Evolutionary conservation across 768 basidiomycete species (phyloP), one percentile per base, ranked within the genome.

Genomic region (Coprinellus micaceus): DNA sequence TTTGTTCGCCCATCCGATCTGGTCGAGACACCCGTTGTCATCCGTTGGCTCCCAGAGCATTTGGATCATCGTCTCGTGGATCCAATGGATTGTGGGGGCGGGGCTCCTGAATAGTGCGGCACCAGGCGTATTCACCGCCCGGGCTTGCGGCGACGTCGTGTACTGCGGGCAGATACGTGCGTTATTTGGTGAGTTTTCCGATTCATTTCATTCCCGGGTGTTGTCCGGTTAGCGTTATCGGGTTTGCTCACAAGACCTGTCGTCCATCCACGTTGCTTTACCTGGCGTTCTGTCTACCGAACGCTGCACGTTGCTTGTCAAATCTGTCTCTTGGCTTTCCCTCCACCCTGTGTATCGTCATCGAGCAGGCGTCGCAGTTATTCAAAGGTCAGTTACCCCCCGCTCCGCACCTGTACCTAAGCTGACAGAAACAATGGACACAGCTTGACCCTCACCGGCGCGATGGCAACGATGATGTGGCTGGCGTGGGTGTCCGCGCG

Each of bases 1-100:
- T 39, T 74, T 85, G 36, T 84, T 85, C 65, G 68, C 86, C 4
- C 84, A 86, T 62, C 83, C 84, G 0, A 67, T 69, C 15, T 84
- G 80, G 77, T 80, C 82, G 19, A 77, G 69, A 56, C 76, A 78
- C 54, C 74, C 80, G 3, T 58, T 84, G 15, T 74, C 79, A 10
- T 85, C 85, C 12, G 69, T 86, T 37, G 83, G 84, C 7, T 73
- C 82, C 0, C 85, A 86, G 61, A 75, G 74, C 12, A 68, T 85
- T 41, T 86, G 85, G 85, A 67, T 80, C 3, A 67, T 84, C 26
- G 56, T 78, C 1, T 85, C 84, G 13, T 84, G 82, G 82, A 61
- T 80, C 17, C 70, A 84, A 45, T 87, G 85, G 85, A 72, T 84
- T 19, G 71, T 82, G 13, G 81, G 82, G 41, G 75, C 82, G 3